These are phyloP conservation scores for Musa beccarii DNA, from an alignment of 176 grass and related monocot species.

Conservation along the genomic window DNA sequence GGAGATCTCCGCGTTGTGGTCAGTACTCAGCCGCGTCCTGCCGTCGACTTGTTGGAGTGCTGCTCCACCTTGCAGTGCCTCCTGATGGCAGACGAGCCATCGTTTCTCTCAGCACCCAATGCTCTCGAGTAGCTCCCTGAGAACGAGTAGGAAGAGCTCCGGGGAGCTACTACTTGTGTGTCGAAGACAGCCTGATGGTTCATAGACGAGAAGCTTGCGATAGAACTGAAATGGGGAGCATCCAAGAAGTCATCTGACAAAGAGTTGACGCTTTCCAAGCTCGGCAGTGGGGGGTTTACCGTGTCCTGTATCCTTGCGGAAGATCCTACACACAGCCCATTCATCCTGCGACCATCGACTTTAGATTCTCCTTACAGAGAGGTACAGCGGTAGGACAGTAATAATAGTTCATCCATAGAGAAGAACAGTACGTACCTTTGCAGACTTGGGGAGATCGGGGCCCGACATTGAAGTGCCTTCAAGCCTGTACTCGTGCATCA, in stretches of 20 bases:
- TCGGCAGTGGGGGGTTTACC: slow-evolving; percentile 19
- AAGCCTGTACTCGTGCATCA: too few relatives aligned
- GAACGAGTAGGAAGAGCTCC: slow-evolving; percentile 32
- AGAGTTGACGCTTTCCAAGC: slow-evolving; percentile 36
- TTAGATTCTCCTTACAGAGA: neutral
- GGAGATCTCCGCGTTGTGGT: slow-evolving; percentile 60
- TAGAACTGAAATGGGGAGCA: neutral
- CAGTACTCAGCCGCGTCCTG: slow-evolving; percentile 23
- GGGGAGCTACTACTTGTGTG: too few relatives aligned
- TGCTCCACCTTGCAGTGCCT: slow-evolving; percentile 43
- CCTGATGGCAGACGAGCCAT: slow-evolving; percentile 47
- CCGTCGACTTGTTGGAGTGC: slow-evolving; percentile 17
- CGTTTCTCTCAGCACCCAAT: slow-evolving; percentile 5
- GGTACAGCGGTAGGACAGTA: neutral
- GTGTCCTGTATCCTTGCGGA: slow-evolving; percentile 50
- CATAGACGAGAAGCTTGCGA: neutral
- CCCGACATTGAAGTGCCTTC: neutral
- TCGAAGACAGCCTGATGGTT: too few relatives aligned
- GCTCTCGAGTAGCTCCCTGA: slow-evolving; percentile 13
- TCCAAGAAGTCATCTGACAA: slow-evolving; percentile 43
- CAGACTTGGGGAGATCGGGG: neutral
- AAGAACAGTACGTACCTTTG: neutral
- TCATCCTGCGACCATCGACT: slow-evolving; percentile 44
- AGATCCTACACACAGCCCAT: slow-evolving; percentile 80
- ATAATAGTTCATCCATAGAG: too few relatives aligned